These are phyloP conservation scores for Dendrobium nobile DNA, from an alignment of 106 monocot genomes.

Conservation along the genomic window DNA sequence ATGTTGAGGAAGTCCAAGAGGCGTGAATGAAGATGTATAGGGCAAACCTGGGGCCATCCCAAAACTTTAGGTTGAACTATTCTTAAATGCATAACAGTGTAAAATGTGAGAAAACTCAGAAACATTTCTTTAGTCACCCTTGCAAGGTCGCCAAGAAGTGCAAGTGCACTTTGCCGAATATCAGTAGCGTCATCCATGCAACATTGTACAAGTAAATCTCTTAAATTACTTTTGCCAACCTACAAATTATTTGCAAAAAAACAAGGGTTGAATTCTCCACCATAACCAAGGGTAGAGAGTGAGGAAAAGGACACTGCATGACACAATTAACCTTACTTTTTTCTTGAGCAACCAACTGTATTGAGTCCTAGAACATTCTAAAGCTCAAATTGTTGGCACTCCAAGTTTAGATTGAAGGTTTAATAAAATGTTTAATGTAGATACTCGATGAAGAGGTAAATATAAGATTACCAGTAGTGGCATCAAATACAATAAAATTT, in stretches of 20 bases:
- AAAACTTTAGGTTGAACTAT: neutral
- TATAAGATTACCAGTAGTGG: neutral
- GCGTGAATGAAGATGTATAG: slow-evolving; percentile 76
- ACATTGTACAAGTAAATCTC: slow-evolving; percentile 85
- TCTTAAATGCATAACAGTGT: slow-evolving; percentile 3
- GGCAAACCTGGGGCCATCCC: slow-evolving; percentile 61
- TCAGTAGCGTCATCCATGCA: slow-evolving; percentile 88
- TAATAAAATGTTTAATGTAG: neutral
- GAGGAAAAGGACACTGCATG: neutral
- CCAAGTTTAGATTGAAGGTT: neutral
- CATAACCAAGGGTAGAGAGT: neutral
- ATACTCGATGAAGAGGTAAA: neutral
- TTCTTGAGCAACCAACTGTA: neutral
- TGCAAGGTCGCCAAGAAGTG: slow-evolving; percentile 97
- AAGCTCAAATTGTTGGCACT: neutral
- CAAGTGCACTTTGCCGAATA: slow-evolving; percentile 94
- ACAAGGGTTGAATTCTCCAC: neutral
- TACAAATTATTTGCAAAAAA: slow-evolving; percentile 15
- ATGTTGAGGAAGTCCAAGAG: slow-evolving; percentile 76
- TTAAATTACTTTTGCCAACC: slow-evolving; percentile 87
- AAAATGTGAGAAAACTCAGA: neutral
- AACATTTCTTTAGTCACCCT: slow-evolving; percentile 45
- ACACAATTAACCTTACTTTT: neutral
- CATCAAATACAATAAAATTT: neutral
- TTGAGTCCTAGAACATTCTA: neutral